Percentiles rank a stretch among this genome's conserved stretches.
Evolutionary conservation across 139 green algal genomes (phyloP).

Genomic region (Coccomyxa sp.): DNA sequence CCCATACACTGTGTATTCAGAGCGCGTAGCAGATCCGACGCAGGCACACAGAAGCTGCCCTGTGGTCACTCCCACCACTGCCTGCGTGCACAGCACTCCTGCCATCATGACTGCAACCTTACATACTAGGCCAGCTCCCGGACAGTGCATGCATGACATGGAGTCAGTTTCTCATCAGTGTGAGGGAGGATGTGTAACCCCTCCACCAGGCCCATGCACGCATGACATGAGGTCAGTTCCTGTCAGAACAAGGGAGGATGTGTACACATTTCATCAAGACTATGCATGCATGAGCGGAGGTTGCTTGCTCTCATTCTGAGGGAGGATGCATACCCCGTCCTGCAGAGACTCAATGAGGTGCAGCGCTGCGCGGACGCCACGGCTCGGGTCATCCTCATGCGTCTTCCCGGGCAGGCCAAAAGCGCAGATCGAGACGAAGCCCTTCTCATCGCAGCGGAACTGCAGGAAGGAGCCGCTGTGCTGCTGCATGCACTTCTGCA

Average conservation of each 20-base stretch:
- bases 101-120: neutral
- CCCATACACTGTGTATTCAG: conserved; percentile 86
- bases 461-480: conserved; percentile 73
- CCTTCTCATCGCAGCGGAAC: conserved; percentile 84
- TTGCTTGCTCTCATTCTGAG: no score
- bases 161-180: no score
- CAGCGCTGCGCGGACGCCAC: conserved; percentile 41
- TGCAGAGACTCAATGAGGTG: conserved; percentile 28
- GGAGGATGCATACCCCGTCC: no score
- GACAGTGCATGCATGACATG: neutral
- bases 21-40: conserved; percentile 63
- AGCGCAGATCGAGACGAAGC: conserved; percentile 76
- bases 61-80: conserved; percentile 61
- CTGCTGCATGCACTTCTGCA: conserved; percentile 65
- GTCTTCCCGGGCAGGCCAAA: conserved; percentile 75
- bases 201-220: no score
- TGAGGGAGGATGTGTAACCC: no score
- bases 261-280: no score
- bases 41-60: conserved; percentile 76
- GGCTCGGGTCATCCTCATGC: conserved; percentile 56
- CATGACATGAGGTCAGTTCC: no score
- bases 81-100: neutral
- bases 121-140: neutral
- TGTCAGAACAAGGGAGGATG: no score
- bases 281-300: no score